phyloP scores from a whole-genome alignment of 257 asterid genomes.

The Gynochthodes officinalis region DNA sequence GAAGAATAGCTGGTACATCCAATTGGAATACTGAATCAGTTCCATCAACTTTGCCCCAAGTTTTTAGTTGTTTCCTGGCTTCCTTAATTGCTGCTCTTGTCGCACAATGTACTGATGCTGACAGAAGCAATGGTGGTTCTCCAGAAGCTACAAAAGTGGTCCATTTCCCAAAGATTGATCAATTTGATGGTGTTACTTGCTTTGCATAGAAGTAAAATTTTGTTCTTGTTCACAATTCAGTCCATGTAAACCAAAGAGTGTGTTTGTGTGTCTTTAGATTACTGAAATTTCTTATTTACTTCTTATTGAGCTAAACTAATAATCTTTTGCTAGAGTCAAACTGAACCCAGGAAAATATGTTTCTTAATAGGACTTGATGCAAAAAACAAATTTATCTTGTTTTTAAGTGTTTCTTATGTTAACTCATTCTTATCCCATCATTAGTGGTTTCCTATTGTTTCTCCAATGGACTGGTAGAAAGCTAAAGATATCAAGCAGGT shows the following conservation, averaged over 20 bases:
- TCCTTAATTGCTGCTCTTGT: conserved; percentile 65
- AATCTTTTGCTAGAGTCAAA: too few relatives aligned
- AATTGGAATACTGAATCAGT: conserved; percentile 39
- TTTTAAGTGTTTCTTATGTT: background rate
- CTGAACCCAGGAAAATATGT: too few relatives aligned
- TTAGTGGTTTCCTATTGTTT: too few relatives aligned
- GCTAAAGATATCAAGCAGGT: background rate
- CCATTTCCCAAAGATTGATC: background rate
- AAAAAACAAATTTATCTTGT: too few relatives aligned
- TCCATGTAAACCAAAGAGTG: too few relatives aligned
- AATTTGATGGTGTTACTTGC: background rate
- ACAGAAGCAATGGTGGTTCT: conserved; percentile 73
- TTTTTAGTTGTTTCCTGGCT: conserved; percentile 55
- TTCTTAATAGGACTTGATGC: too few relatives aligned
- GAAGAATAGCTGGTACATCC: conserved; percentile 69
- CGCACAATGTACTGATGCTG: conserved; percentile 79
- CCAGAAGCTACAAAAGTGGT: conserved; percentile 57
- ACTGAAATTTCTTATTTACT: background rate
- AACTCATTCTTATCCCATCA: too few relatives aligned
- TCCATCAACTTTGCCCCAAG: conserved; percentile 52
- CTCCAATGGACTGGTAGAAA: background rate
- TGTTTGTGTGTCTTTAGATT: background rate
- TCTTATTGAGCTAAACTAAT: background rate
- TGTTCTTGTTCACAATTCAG: background rate
- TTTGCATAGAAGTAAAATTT: background rate